Percentiles rank a stretch among this genome's conserved stretches.
Conservation (phyloP, 495 filamentous ascomycete species). For the Aspergillus campestris region DNA sequence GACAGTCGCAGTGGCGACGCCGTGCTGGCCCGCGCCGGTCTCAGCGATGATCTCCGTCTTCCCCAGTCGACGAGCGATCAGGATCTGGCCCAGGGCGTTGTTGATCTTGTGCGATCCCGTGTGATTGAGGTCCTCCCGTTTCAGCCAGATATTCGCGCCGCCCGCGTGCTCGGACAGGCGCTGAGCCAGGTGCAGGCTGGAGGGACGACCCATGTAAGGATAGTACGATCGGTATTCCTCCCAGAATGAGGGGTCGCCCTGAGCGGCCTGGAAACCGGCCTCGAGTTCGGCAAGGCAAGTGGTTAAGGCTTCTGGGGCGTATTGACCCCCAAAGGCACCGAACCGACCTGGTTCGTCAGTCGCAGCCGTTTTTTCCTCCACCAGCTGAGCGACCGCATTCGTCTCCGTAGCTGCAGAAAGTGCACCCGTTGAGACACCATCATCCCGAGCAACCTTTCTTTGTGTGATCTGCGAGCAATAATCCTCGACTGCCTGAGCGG, state of each 20-base stretch:
- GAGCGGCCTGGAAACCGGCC: slow-evolving; percentile 68
- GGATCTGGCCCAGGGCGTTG: slow-evolving; percentile 85
- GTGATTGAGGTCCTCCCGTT: slow-evolving; percentile 91
- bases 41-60: slow-evolving; percentile 96
- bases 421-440: too few relatives aligned
- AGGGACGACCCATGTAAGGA: slow-evolving; percentile 81
- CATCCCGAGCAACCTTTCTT: background rate
- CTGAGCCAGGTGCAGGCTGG: slow-evolving; percentile 71
- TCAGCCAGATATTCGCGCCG: slow-evolving; percentile 93
- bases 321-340: slow-evolving; percentile 85
- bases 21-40: slow-evolving; percentile 95
- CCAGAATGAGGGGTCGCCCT: slow-evolving; percentile 78
- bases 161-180: slow-evolving; percentile 72
- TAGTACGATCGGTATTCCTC: slow-evolving; percentile 86
- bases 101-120: slow-evolving; percentile 91
- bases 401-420: too few relatives aligned
- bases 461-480: slow-evolving; percentile 60
- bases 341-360: slow-evolving; percentile 41
- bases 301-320: slow-evolving; percentile 86
- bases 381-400: too few relatives aligned
- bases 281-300: slow-evolving; percentile 79
- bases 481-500: slow-evolving; percentile 58
- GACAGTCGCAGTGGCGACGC: slow-evolving; percentile 90
- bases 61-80: slow-evolving; percentile 73
- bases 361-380: background rate